Evolutionary conservation across 345 rosid species (phyloP).

Genomic region (Isatis tinctoria): DNA sequence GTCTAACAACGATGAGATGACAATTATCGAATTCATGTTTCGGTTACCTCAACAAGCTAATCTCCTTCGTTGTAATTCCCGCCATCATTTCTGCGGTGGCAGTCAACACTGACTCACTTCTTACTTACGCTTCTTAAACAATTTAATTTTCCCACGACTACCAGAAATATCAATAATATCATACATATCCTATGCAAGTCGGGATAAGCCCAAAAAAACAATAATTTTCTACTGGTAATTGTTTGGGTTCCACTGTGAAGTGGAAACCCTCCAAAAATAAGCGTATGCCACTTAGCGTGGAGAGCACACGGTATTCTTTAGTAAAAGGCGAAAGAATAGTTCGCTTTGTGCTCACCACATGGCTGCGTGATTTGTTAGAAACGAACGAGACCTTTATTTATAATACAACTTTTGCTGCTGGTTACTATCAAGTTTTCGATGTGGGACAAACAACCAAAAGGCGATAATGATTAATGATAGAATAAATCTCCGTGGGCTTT

Average conservation of each 20-base stretch:
- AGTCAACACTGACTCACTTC: too few relatives aligned
- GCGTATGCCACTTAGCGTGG: conserved; percentile 29
- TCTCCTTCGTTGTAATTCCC: too few relatives aligned
- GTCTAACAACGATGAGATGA: too few relatives aligned
- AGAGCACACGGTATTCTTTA: conserved; percentile 37
- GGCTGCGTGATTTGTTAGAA: background rate
- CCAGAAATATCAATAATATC: too few relatives aligned
- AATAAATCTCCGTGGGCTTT: background rate
- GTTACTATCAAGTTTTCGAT: background rate
- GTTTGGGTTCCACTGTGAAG: background rate
- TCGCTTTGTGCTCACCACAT: conserved; percentile 29
- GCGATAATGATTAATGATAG: background rate
- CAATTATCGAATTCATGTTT: too few relatives aligned
- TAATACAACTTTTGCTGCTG: background rate
- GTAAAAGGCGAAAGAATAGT: conserved; percentile 37
- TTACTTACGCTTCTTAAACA: too few relatives aligned
- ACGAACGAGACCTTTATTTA: background rate
- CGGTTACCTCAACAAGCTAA: too few relatives aligned
- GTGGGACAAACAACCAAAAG: conserved; percentile 6
- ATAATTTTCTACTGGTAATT: background rate
- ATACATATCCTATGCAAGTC: too few relatives aligned
- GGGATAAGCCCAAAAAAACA: too few relatives aligned
- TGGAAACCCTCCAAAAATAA: conserved; percentile 34
- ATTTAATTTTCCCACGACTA: too few relatives aligned
- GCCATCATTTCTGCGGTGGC: too few relatives aligned